These are phyloP conservation scores for Polytrichum commune DNA, from an alignment of 225 moss, liverwort and hornwort species.

Conservation along the genomic window DNA sequence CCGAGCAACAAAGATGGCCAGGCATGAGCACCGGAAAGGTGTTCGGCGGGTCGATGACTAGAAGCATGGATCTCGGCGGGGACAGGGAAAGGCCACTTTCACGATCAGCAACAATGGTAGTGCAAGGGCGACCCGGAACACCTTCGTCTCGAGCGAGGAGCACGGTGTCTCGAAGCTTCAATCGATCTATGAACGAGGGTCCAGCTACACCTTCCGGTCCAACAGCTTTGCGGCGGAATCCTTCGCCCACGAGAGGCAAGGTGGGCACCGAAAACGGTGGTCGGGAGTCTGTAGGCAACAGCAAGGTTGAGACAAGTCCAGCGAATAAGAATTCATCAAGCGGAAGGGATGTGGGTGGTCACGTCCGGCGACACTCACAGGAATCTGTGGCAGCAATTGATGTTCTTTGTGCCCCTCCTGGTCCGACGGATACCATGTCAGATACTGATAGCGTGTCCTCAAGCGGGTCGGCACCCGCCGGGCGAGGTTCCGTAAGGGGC, in stretches of 20 bases:
- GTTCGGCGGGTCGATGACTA: conserved; percentile 55
- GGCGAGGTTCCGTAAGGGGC: conserved; percentile 44
- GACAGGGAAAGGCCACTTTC: conserved; percentile 59
- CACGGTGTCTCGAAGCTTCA: conserved; percentile 40
- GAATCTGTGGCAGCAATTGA: conserved; percentile 77
- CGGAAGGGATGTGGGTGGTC: conserved; percentile 30
- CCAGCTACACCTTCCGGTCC: conserved; percentile 27
- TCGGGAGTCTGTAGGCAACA: conserved; percentile 12
- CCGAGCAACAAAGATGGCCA: conserved; percentile 93
- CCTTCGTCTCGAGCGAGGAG: conserved; percentile 41
- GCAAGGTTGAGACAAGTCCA: conserved; percentile 19
- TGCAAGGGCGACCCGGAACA: conserved; percentile 57
- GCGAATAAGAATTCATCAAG: conserved; percentile 14
- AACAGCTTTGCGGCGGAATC: conserved; percentile 25
- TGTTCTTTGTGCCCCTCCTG: conserved; percentile 22
- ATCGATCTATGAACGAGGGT: conserved; percentile 39
- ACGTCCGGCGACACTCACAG: conserved; percentile 66
- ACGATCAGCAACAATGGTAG: conserved; percentile 40
- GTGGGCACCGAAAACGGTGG: conserved; percentile 11
- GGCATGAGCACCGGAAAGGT: conserved; percentile 89
- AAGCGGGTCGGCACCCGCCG: conserved; percentile 61
- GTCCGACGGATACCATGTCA: conserved; percentile 56
- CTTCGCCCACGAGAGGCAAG: conserved; percentile 46
- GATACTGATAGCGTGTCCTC: conserved; percentile 95
- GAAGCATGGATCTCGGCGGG: conserved; percentile 77